Base-by-base conservation (phyloP, 805 yeast species). In the Candida nanaspora region DNA sequence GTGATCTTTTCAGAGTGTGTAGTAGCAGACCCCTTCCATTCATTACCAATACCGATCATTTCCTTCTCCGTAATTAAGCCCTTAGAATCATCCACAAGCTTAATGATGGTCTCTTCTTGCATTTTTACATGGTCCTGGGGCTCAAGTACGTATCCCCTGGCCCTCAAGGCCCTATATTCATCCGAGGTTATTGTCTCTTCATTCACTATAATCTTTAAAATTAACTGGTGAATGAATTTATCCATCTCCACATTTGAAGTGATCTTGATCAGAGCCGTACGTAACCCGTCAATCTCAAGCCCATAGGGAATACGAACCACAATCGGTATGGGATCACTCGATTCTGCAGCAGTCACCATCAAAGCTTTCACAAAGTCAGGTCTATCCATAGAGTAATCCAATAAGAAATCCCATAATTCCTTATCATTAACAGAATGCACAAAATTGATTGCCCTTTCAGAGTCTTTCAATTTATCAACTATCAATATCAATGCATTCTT, bases 361-460 rank as follows among this genome's bases (percentile, higher is more conserved):
- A 91, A 65, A 6, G 84, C 83, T 45, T 77, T 76, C 33, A 91
- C 81, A 53, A 86, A 88, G n/a, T 68, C 68, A 0, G 96, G 93
- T 47, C 78, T 78, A 31, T 71, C 69, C 64, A 80, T 70, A 18
- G 95, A 80, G 56, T 80, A 78, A 18, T 76, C 79, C 10, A 91
- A 62, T 45, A 91, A 67, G 35, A 79, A 77, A 33, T 78, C 78
- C 95, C 96, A 88, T 10, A 87, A 63, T n/a, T 86, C 94, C 19
- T 67, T 59, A 50, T 87, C 94, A 38, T 79, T 77, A 44, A 76
- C 70, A 10, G 70, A 70, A 38, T 69, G 72, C 1, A 89, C 93
- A 68, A 88, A 93, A 15, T 70, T 72, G 20, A 93, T 83, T 0
- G 98, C 98, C 47, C 75, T 69, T 32, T 74, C 72, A 0, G 96